Conservation (phyloP, 108 stramenopile genomes). For the Cyclotella cryptica region DNA sequence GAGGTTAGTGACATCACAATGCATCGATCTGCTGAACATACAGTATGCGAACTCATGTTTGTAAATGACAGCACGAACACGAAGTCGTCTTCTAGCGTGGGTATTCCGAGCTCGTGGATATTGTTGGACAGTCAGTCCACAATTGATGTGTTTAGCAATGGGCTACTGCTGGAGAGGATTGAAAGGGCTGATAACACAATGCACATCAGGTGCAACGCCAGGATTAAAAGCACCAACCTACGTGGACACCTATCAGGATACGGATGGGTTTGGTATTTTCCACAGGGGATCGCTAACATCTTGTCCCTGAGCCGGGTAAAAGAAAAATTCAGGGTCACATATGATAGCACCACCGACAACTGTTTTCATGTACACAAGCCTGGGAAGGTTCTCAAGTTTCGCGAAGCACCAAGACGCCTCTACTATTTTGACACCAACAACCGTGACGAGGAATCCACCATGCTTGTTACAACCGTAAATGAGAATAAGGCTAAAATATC, state of each 20-base stretch:
- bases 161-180: slow-evolving; percentile 27
- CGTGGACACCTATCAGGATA: slow-evolving; percentile 36
- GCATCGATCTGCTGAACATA: background rate
- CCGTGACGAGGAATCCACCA: too few relatives aligned
- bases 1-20: too few relatives aligned
- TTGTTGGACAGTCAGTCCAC: slow-evolving; percentile 58
- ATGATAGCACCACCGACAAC: too few relatives aligned
- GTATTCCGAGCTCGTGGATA: slow-evolving; percentile 27
- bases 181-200: background rate
- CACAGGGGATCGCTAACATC: slow-evolving; percentile 55
- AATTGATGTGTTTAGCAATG: slow-evolving; percentile 51
- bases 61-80: background rate
- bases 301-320: slow-evolving; percentile 38
- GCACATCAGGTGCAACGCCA: slow-evolving; percentile 21
- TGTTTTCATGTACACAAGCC: too few relatives aligned
- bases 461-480: too few relatives aligned
- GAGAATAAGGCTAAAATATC: too few relatives aligned
- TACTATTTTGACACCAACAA: too few relatives aligned
- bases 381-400: slow-evolving; percentile 22
- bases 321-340: background rate
- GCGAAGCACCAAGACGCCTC: too few relatives aligned
- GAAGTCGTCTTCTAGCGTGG: slow-evolving; percentile 7
- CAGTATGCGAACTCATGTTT: background rate
- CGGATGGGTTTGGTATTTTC: slow-evolving; percentile 56
- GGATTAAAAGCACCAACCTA: background rate